phyloP scores from a whole-genome alignment of 345 rosid species.

The Sisymbrium altissimum region DNA sequence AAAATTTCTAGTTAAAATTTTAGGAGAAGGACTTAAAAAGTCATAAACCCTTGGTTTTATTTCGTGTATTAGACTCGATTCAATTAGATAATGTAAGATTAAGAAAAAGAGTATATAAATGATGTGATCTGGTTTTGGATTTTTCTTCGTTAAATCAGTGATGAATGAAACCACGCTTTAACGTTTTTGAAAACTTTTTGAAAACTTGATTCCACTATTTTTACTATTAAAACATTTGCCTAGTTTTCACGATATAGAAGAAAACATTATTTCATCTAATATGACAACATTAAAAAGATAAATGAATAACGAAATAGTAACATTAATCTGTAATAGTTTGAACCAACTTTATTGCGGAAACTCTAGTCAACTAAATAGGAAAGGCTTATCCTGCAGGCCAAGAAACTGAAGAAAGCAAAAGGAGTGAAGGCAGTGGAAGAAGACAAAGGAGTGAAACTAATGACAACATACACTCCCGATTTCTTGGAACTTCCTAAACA shows the following conservation, averaged over 20 bases:
- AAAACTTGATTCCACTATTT: too few species aligned
- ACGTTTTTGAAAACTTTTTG: too few species aligned
- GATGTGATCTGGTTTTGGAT: not conserved
- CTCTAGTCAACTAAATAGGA: not conserved
- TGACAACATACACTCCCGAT: constrained; percentile 80
- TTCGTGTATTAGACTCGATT: not conserved
- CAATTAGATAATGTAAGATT: not conserved
- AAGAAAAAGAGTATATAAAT: too few species aligned
- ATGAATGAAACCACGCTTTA: too few species aligned
- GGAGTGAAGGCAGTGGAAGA: constrained; percentile 70
- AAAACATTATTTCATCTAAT: too few species aligned
- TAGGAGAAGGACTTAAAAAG: not conserved
- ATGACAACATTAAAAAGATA: not conserved
- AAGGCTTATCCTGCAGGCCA: constrained; percentile 42
- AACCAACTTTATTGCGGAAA: not conserved
- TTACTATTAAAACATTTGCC: too few species aligned
- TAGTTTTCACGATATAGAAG: too few species aligned
- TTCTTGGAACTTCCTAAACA: constrained; percentile 59
- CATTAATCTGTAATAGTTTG: not conserved
- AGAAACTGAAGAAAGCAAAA: constrained; percentile 44
- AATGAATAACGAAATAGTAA: not conserved
- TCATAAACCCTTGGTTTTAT: not conserved
- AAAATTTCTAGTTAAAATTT: not conserved
- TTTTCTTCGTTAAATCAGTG: too few species aligned
- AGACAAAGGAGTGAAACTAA: constrained; percentile 75